Evolutionary conservation across 768 basidiomycete species (phyloP), one percentile per base, ranked within the genome.

Genomic region (Russula lepida): DNA sequence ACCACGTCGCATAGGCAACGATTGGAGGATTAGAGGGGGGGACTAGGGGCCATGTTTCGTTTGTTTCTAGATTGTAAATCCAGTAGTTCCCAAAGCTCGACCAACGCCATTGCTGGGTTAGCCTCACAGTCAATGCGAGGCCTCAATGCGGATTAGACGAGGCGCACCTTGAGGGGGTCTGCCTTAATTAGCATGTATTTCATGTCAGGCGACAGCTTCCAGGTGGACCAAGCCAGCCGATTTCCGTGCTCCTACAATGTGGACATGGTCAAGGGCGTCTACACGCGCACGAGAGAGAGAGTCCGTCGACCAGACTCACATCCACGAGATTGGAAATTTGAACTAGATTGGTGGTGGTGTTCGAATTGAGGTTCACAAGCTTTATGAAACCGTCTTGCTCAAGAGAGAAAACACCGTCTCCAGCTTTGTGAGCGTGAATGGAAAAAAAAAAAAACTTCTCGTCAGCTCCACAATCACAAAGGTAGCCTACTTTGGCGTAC

Each of bases 1-100:
- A 84, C 93, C 95, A 98, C 6, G 84, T 81, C 1, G 89, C 93
- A 67, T 88, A 89, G 2, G 89, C 78, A 21, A 87, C 89, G 13
- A 75, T 78, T 0, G 94, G 84, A 19, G 91, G 91, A 64, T 80
- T 58, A 15, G 84, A 76, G 0, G 88, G 88, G 1, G 84, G 76
- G 60, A 83, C 77, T 47, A 98, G 77, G 1, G 92, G 85, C 60
- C 80, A 79, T 1, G 94, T 95, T 19, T 69, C 69, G 62, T 85
- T 83, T 8, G 84, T 79, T 27, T 77, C 80, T 44, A 98, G 76
- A 66, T 84, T 80, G 74, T 97, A 88, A n/a, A 99, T 79, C 71
- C 92, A 95, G 71, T 94, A 98, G 72, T 95, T 98, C 19, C 89
- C 88, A 69, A 87, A 87, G 58, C 84, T 85, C 6, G 94, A 97